A percentile compares a stretch with the other conserved stretches of the same genome.
Conservation (phyloP, 257 asterid species). For the Leonotis leonurus region DNA sequence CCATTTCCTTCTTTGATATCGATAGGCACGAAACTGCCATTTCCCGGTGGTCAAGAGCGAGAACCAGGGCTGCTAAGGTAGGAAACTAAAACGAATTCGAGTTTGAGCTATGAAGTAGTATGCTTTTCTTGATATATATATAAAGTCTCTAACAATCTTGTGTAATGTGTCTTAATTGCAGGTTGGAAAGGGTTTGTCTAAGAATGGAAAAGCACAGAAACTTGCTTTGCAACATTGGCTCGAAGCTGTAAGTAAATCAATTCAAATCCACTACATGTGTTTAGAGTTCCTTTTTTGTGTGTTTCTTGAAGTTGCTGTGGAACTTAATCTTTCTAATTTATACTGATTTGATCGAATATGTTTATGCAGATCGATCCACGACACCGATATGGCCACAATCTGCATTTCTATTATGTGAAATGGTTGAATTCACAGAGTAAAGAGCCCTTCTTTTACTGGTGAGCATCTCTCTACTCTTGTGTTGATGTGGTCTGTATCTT, state of each 20-base stretch:
- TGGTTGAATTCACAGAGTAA: conserved; percentile 60
- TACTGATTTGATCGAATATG: conserved; percentile 14
- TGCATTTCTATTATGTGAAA: conserved; percentile 49
- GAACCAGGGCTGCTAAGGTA: conserved; percentile 59
- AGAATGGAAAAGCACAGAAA: conserved; percentile 47
- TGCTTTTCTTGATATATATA: no score
- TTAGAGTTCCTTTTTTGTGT: not conserved
- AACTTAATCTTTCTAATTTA: not conserved
- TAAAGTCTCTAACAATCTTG: no score
- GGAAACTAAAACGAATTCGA: no score
- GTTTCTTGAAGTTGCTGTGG: not conserved
- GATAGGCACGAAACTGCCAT: conserved; percentile 46
- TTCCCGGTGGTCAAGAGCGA: conserved; percentile 63
- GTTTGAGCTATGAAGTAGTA: no score
- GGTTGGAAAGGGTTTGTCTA: conserved; percentile 56
- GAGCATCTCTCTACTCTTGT: conserved; percentile 5
- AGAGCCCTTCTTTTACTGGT: conserved; percentile 59
- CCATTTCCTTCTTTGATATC: conserved; percentile 41
- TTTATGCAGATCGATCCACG: conserved; percentile 54
- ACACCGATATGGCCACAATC: conserved; percentile 67
- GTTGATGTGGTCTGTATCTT: not conserved
- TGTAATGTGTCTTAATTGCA: no score
- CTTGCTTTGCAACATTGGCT: conserved; percentile 68
- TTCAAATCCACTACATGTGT: not conserved
- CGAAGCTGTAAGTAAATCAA: conserved; percentile 43